phyloP scores from a whole-genome alignment of 345 rosid species.

The Populus deltoides region DNA sequence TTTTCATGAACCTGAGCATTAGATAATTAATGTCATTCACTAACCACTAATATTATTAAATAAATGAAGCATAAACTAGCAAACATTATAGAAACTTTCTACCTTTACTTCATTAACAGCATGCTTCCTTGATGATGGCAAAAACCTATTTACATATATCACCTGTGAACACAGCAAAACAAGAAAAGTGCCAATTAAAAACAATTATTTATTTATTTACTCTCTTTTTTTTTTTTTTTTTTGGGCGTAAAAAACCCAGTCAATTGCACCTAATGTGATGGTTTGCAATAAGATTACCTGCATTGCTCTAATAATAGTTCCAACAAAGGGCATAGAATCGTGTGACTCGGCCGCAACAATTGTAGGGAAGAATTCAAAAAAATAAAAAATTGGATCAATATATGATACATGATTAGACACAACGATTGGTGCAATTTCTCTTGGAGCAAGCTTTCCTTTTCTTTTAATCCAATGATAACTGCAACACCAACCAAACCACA shows the following conservation, averaged over 20 bases:
- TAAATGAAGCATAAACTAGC: background rate
- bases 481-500: slow-evolving; percentile 13
- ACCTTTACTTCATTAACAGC: slow-evolving; percentile 95
- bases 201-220: too few relatives aligned
- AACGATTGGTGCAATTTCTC: slow-evolving; percentile 83
- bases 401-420: slow-evolving; percentile 94
- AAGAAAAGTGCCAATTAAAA: background rate
- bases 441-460: slow-evolving; percentile 85
- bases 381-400: slow-evolving; percentile 89
- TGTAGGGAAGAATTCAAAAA: slow-evolving; percentile 86
- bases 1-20: background rate
- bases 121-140: slow-evolving; percentile 75
- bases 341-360: slow-evolving; percentile 93
- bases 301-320: slow-evolving; percentile 98
- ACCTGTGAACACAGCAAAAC: slow-evolving; percentile 45
- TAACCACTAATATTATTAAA: background rate
- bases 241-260: too few relatives aligned
- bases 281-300: slow-evolving; percentile 47
- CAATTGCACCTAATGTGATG: background rate
- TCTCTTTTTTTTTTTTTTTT: too few relatives aligned
- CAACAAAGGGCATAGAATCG: slow-evolving; percentile 86
- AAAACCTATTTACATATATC: slow-evolving; percentile 91
- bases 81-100: slow-evolving; percentile 43
- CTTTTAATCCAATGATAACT: slow-evolving; percentile 95
- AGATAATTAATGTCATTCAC: background rate